Evolutionary conservation across 164 flowering plant species (phyloP).

Genomic region (Berberis vulgaris): DNA sequence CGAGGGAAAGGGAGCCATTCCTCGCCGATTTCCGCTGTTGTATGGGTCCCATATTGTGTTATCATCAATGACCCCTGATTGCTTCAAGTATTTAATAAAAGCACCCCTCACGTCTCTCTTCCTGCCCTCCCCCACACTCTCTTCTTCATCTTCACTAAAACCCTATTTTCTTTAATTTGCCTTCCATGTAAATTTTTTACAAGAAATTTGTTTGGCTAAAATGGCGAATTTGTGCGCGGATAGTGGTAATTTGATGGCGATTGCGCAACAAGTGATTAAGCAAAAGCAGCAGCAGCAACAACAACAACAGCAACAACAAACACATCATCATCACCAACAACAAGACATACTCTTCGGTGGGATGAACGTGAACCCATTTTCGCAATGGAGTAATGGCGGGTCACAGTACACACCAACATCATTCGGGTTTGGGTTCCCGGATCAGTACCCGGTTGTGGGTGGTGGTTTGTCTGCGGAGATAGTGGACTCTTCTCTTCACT

Average conservation of each 20-base stretch:
- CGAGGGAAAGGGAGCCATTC: no score
- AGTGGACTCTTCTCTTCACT: constrained; percentile 34
- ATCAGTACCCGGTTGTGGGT: constrained; percentile 37
- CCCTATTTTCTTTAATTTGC: background rate
- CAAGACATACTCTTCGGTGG: background rate
- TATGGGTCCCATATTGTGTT: background rate
- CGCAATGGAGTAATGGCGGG: constrained; percentile 31
- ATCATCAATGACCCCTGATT: background rate
- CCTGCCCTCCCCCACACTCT: background rate
- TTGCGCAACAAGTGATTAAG: constrained; percentile 88
- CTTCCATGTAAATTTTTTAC: background rate
- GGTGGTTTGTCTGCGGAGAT: constrained; percentile 10
- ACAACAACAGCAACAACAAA: constrained; percentile 49
- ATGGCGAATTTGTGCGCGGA: constrained; percentile 95
- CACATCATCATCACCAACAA: constrained; percentile 8
- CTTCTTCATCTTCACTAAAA: background rate
- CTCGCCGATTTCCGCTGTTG: no score
- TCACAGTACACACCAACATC: constrained; percentile 13
- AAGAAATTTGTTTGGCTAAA: constrained; percentile 16
- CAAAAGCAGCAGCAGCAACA: constrained; percentile 43
- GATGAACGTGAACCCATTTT: constrained; percentile 21
- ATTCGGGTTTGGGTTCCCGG: constrained; percentile 35
- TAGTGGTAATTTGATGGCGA: constrained; percentile 96
- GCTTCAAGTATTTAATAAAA: background rate
- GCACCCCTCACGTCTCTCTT: background rate